A percentile compares a stretch with the other conserved stretches of the same genome.
Evolutionary conservation across 2,329 filamentous ascomycete species (phyloP).

Genomic region (Lecanicillium sp.): DNA sequence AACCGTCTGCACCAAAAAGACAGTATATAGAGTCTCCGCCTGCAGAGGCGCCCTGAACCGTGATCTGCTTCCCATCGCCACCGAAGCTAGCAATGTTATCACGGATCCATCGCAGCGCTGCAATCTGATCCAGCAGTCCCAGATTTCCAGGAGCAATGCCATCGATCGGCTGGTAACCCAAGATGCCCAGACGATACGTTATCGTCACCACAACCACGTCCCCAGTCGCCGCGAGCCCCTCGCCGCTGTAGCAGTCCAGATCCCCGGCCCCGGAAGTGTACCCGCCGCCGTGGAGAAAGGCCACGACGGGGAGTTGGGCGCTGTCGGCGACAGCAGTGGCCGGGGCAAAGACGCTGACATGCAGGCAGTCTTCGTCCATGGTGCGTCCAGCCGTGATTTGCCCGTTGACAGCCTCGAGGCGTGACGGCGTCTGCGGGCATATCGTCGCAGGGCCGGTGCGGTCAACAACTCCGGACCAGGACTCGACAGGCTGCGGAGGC

Average conservation of each 20-base stretch:
- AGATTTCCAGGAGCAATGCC: slow-evolving; percentile 38
- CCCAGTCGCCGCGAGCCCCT: slow-evolving; percentile 11
- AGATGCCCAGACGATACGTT: slow-evolving; percentile 29
- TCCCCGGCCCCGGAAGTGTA: slow-evolving; percentile 17
- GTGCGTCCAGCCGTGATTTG: slow-evolving; percentile 9
- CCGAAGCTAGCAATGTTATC: slow-evolving; percentile 60
- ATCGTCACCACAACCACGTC: slow-evolving; percentile 28
- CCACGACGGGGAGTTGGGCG: slow-evolving; percentile 22
- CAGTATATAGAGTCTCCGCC: slow-evolving; percentile 44
- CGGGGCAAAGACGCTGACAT: slow-evolving; percentile 15
- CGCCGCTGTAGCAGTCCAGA: slow-evolving; percentile 15
- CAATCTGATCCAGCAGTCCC: slow-evolving; percentile 53
- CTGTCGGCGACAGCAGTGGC: background rate
- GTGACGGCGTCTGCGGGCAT: slow-evolving; percentile 17
- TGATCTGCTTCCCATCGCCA: slow-evolving; percentile 57
- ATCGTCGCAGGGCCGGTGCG: slow-evolving; percentile 15
- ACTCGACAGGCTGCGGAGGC: slow-evolving; percentile 3
- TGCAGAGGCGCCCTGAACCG: slow-evolving; percentile 56
- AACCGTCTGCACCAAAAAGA: slow-evolving; percentile 13
- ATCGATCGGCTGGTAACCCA: slow-evolving; percentile 26
- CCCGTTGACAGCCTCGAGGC: slow-evolving; percentile 14
- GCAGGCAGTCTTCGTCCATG: slow-evolving; percentile 17
- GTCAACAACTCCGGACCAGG: slow-evolving; percentile 13
- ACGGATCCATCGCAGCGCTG: slow-evolving; percentile 55
- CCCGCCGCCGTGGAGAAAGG: slow-evolving; percentile 21